Evolutionary conservation across 306 rosid species (phyloP), one percentile per base, ranked within the genome.

Genomic region (Herpetospermum pedunculosum): DNA sequence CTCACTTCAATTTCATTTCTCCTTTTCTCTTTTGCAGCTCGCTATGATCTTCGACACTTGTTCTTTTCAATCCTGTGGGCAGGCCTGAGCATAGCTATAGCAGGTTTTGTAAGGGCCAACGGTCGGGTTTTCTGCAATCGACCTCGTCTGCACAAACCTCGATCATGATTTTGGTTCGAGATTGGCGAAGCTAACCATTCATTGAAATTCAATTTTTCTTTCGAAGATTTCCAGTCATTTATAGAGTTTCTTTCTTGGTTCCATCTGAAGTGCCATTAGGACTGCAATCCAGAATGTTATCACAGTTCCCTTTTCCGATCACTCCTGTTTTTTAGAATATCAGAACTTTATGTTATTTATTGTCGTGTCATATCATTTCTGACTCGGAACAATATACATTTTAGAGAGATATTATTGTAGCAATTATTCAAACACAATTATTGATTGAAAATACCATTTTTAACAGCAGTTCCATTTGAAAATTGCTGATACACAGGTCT

Each of bases 41-140:
- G 73, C 57, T 81, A 89, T 50, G 99, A 94, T 80, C 78, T 86
- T 63, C 83, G 91, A 58, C 97, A 94, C 88, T 62, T 89, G 69
- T 88, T 94, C 87, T 86, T 88, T 80, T 92, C 97, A 14, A 50
- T 91, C 46, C 68, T 91, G 80, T 94, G 99, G 99, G 99, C 95
- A 18, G 71, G 89, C 80, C 71, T 91, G 38, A 91, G 97, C 72
- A 43, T 91, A 13, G 97, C 77, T 28, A 48, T 91, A 72, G 99
- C 97, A 35, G 87, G 89, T 68, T 85, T 89, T 83, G 96, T 94
- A 80, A 84, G 90, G 85, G 95, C 96, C 77, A 89, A 91, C 1
- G 99, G 97, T 18, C 88, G 96, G 46, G 60, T 94, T 70, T 94
- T 94, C 89, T 94, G 99, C 88, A 91, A 89, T 81, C 81, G 99